These are phyloP conservation scores for Musa beccarii DNA, from an alignment of 176 grass and related monocot species.

Conservation along the genomic window DNA sequence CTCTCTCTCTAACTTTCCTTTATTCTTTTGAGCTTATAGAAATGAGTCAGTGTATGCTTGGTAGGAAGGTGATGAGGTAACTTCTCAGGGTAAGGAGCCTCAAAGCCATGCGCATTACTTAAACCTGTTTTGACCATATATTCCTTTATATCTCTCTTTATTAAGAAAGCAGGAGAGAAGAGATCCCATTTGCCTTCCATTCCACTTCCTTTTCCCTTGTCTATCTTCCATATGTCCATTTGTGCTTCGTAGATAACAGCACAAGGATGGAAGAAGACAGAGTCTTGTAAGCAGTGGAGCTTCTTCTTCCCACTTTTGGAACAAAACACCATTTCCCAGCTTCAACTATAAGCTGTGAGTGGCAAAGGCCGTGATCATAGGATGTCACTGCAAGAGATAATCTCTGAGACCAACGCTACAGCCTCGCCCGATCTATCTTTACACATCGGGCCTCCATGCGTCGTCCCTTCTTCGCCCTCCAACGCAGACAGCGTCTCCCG, in stretches of 20 bases:
- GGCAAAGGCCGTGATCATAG: background rate
- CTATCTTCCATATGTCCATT: background rate
- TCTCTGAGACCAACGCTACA: background rate
- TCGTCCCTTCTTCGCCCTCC: background rate
- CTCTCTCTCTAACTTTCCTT: background rate
- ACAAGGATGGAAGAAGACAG: too few species aligned
- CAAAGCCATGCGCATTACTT: conserved; percentile 2
- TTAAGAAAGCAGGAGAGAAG: too few species aligned
- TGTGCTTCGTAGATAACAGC: too few species aligned
- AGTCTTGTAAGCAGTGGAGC: too few species aligned
- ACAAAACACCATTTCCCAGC: too few species aligned
- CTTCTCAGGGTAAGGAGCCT: background rate
- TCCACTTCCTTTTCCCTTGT: background rate
- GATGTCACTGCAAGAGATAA: background rate
- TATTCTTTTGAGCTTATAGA: background rate
- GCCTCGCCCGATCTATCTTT: background rate
- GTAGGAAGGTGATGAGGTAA: background rate
- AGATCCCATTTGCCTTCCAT: background rate
- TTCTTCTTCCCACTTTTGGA: too few species aligned
- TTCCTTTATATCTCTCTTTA: background rate
- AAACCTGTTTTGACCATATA: conserved; percentile 6
- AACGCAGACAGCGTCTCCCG: too few species aligned
- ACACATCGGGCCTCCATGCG: background rate
- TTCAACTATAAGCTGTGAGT: too few species aligned
- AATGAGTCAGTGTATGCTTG: background rate